Evolutionary conservation across 306 rosid genomes (phyloP).

Genomic region (Astragalus membranaceus): DNA sequence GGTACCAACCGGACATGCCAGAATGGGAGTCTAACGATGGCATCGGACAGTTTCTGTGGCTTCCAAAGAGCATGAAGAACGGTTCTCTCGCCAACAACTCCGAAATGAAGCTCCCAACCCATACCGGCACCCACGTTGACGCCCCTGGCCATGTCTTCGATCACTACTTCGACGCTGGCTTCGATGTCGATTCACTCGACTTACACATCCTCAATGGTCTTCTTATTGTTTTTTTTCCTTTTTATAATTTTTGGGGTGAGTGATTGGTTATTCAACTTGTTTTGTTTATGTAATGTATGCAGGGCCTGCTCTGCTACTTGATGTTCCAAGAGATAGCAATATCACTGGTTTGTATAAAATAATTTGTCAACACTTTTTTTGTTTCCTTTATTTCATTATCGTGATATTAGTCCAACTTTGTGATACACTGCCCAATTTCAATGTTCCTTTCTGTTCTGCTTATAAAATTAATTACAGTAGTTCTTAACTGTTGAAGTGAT

Average conservation of each 20-base stretch:
- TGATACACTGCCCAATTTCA: neutral
- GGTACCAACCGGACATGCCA: slow-evolving; percentile 53
- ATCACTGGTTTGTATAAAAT: slow-evolving; percentile 58
- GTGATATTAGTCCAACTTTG: too few species aligned
- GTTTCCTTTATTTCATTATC: neutral
- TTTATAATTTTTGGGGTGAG: neutral
- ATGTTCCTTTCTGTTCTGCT: neutral
- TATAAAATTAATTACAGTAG: neutral
- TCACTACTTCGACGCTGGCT: slow-evolving; percentile 77
- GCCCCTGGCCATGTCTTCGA: slow-evolving; percentile 77
- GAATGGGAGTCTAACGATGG: slow-evolving; percentile 44
- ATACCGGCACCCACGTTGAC: slow-evolving; percentile 85
- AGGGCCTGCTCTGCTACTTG: slow-evolving; percentile 81
- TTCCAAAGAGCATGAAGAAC: slow-evolving; percentile 62
- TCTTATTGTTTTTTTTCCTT: neutral
- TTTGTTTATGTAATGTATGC: slow-evolving; percentile 6
- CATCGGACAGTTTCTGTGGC: slow-evolving; percentile 69
- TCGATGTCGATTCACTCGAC: slow-evolving; percentile 78
- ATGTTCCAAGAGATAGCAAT: slow-evolving; percentile 70
- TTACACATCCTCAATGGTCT: slow-evolving; percentile 69
- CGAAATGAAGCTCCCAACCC: slow-evolving; percentile 63
- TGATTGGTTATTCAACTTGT: neutral
- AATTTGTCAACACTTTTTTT: neutral
- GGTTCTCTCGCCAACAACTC: slow-evolving; percentile 75
- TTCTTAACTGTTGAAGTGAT: neutral